Evolutionary conservation across 2,329 filamentous ascomycete species (phyloP), one percentile per base, ranked within the genome.

Genomic region (Sphaerulina vaccinii): DNA sequence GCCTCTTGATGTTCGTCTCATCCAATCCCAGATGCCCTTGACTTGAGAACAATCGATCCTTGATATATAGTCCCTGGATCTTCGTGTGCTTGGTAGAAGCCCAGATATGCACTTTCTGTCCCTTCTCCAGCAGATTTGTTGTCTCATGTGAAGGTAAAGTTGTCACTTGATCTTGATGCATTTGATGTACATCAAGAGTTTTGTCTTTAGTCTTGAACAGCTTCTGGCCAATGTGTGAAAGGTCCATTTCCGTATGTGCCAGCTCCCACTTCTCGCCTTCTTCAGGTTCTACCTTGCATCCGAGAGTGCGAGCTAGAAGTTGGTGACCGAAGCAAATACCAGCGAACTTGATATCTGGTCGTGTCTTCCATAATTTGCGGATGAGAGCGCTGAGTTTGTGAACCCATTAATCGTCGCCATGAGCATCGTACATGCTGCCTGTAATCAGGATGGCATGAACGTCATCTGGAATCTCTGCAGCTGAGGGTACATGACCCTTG

Each of bases 311-410:
- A 22, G 68, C 72, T 10, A 78, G 68, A 15, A 77, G 65, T 57
- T 77, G 75, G 45, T 78, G 75, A 13, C 75, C 75, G 52, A 77
- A 78, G 52, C 74, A 78, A 32, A 77, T 72, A 15, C 75, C 75
- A 8, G 71, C 67, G 56, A 76, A 75, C 27, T 75, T 74, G 40
- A 82, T 77, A 16, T 79, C 73, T 1, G 78, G 78, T 1, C 77
- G 71, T 4, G 70, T 64, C 5, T 66, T 63, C 79, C 79, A 83
- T 3, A 82, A 60, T 24, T 77, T 75, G 75, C 29, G 70, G 7
- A 83, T 67, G 9, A 82, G 68, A 0, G 68, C 52, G 16, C 75
- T 62, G 1, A 76, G 67, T 32, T 73, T 67, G 5, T 67, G 55
- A 13, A 77, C 73, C 75, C 74, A 77, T 23, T 63, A 56, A 38